Conservation (phyloP, 164 flowering plant species). For the Protea cynaroides region DNA sequence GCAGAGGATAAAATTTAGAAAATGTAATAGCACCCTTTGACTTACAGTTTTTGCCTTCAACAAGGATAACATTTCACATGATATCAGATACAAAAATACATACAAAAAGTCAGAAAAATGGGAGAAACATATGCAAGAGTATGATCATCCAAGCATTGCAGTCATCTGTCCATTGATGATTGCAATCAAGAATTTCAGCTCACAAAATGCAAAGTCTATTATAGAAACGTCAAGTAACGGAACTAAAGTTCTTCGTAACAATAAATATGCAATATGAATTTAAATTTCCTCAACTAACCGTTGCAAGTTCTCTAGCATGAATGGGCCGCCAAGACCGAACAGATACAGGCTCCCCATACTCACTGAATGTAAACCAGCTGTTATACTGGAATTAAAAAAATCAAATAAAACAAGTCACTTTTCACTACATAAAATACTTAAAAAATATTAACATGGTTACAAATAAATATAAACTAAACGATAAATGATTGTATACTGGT, state of each 20-base stretch:
- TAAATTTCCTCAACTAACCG: constrained; percentile 41
- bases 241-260: not conserved
- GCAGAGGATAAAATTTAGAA: too few species aligned
- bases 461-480: not conserved
- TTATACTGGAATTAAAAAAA: constrained; percentile 52
- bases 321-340: constrained; percentile 65
- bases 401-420: constrained; percentile 1
- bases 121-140: not conserved
- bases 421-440: not conserved
- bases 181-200: not conserved
- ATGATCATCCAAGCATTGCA: not conserved
- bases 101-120: not conserved
- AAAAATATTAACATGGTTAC: not conserved
- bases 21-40: too few species aligned
- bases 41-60: too few species aligned
- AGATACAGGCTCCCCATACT: constrained; percentile 65
- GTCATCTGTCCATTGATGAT: not conserved
- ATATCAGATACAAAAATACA: too few species aligned
- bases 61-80: too few species aligned
- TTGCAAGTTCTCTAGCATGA: constrained; percentile 87
- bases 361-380: constrained; percentile 96
- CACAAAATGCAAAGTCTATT: not conserved
- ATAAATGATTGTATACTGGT: not conserved
- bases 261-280: not conserved
- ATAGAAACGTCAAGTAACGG: not conserved